phyloP scores from a whole-genome alignment of 768 basidiomycete species.

The Brasilioporus rufonigricans region DNA sequence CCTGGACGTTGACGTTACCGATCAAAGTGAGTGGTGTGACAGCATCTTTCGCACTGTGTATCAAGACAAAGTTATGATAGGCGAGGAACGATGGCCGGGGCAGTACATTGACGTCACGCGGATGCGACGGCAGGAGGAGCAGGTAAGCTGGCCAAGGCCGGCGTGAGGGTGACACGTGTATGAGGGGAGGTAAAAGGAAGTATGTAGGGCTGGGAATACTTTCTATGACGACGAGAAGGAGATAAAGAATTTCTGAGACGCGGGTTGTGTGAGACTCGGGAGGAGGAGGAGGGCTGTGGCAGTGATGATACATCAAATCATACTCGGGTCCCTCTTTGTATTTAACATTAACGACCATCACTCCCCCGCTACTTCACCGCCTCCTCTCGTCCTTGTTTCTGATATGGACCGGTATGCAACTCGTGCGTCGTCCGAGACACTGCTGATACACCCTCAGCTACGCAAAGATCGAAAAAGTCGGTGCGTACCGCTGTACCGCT shows the following conservation, averaged over 20 bases:
- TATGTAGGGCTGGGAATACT: conserved; percentile 11
- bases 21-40: conserved; percentile 54
- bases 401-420: conserved; percentile 34
- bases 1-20: conserved; percentile 56
- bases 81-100: conserved; percentile 67
- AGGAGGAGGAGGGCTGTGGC: conserved; percentile 3
- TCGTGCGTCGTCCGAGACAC: conserved; percentile 3
- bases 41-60: background rate
- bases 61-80: conserved; percentile 36
- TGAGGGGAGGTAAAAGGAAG: background rate
- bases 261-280: background rate
- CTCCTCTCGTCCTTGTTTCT: background rate
- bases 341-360: conserved; percentile 20
- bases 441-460: conserved; percentile 58
- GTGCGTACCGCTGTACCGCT: conserved; percentile 51
- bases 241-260: background rate
- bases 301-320: conserved; percentile 10
- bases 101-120: conserved; percentile 76
- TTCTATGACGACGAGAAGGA: conserved; percentile 17
- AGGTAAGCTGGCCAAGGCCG: conserved; percentile 72
- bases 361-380: conserved; percentile 3
- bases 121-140: conserved; percentile 52
- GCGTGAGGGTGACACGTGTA: conserved; percentile 34
- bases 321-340: conserved; percentile 7
- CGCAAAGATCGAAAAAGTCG: conserved; percentile 97